Evolutionary conservation across 768 basidiomycete species (phyloP).

Genomic region (Auricularia cornea): DNA sequence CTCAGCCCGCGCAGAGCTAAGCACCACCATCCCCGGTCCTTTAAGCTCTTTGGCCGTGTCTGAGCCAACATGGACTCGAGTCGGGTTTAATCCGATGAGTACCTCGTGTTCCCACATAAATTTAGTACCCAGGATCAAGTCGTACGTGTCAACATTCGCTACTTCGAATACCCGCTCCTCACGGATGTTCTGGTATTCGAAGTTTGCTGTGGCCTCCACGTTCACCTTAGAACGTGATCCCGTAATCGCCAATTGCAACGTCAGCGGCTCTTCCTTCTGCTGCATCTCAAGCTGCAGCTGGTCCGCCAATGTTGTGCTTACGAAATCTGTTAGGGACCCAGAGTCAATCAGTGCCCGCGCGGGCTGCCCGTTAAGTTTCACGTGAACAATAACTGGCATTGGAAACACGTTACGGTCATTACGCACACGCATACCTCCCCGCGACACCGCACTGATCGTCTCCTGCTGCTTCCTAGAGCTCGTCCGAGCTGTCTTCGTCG

Average conservation of each 20-base stretch:
- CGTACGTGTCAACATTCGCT: too few relatives aligned
- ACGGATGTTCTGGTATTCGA: too few relatives aligned
- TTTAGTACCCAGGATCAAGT: too few relatives aligned
- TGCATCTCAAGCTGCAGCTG: background rate
- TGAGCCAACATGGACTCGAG: too few relatives aligned
- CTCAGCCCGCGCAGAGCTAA: too few relatives aligned
- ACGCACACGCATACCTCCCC: background rate
- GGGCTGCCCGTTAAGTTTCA: slow-evolving; percentile 6
- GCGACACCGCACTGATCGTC: background rate
- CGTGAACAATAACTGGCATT: slow-evolving; percentile 2
- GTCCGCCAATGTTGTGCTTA: slow-evolving; percentile 11
- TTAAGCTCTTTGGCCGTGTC: too few relatives aligned
- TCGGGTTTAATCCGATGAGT: slow-evolving; percentile 1
- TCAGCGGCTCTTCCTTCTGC: background rate
- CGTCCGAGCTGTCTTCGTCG: background rate
- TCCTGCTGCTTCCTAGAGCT: background rate
- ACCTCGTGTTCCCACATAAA: slow-evolving; percentile 4
- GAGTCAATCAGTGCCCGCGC: slow-evolving; percentile 9
- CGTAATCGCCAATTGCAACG: background rate
- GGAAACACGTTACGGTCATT: slow-evolving; percentile 2
- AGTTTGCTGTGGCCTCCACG: too few relatives aligned
- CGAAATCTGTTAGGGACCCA: slow-evolving; percentile 13
- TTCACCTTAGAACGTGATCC: background rate
- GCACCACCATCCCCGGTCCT: too few relatives aligned
- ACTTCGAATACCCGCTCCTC: too few relatives aligned